phyloP scores from a whole-genome alignment of 345 rosid genomes.

The Nephelium lappaceum region DNA sequence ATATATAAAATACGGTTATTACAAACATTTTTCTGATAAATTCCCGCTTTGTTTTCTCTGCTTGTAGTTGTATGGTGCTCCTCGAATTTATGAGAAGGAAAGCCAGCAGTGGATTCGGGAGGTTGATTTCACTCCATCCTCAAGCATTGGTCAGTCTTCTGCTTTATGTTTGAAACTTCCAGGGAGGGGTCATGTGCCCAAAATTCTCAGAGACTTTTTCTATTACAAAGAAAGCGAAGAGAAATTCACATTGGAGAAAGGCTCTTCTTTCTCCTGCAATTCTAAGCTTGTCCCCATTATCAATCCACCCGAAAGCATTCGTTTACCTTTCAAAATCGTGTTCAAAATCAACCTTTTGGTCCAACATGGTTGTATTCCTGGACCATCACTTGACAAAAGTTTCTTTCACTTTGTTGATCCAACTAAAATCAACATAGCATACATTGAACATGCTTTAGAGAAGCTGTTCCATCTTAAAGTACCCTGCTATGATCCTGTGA shows the following conservation, averaged over 20 bases:
- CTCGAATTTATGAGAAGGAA: conserved; percentile 37
- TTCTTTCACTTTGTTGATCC: conserved; percentile 45
- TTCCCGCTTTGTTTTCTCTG: neutral
- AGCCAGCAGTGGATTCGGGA: conserved; percentile 39
- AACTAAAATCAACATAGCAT: neutral
- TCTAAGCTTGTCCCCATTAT: conserved; percentile 45
- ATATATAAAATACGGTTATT: too few relatives aligned
- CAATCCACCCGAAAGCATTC: conserved; percentile 30
- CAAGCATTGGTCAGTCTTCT: conserved; percentile 46
- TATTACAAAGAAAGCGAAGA: conserved; percentile 33
- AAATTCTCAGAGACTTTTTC: conserved; percentile 34
- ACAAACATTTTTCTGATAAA: neutral
- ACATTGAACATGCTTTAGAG: conserved; percentile 43
- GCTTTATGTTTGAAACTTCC: conserved; percentile 45
- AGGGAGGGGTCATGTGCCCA: conserved; percentile 24
- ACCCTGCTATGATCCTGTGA: conserved; percentile 50
- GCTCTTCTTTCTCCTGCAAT: conserved; percentile 38
- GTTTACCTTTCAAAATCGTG: conserved; percentile 37
- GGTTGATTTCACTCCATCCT: conserved; percentile 45
- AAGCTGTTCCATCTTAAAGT: conserved; percentile 43
- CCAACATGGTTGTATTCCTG: conserved; percentile 46
- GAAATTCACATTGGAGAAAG: conserved; percentile 27
- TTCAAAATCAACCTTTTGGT: conserved; percentile 47
- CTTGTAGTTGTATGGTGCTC: conserved; percentile 45
- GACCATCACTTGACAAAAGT: conserved; percentile 35